Percentiles rank a stretch among this genome's conserved stretches.
These are phyloP conservation scores for Lagerstroemia speciosa DNA, from an alignment of 345 rosid species.

Conservation along the genomic window DNA sequence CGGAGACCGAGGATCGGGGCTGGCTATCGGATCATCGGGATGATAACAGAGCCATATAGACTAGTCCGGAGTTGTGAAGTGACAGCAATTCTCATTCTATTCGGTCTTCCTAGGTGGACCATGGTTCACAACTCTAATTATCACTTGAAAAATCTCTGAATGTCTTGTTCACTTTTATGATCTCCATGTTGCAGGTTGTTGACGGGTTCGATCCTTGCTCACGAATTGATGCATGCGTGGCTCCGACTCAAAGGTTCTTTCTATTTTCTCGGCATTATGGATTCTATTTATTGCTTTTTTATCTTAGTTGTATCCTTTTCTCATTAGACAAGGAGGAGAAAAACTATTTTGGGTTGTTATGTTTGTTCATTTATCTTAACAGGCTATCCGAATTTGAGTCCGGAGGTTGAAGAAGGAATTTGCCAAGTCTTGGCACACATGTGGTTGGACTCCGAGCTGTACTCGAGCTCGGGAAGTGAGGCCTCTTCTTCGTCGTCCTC, in stretches of 20 bases:
- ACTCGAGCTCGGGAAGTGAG: conserved; percentile 36
- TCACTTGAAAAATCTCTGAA: neutral
- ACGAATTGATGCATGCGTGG: conserved; percentile 99
- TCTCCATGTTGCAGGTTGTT: conserved; percentile 45
- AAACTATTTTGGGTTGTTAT: neutral
- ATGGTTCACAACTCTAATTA: neutral
- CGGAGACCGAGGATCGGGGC: conserved; percentile 73
- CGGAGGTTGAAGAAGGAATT: conserved; percentile 97
- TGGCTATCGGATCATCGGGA: conserved; percentile 49
- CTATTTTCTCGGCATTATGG: neutral
- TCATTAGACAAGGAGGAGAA: neutral
- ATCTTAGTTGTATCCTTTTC: neutral
- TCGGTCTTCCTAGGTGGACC: conserved; percentile 75
- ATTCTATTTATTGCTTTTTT: neutral
- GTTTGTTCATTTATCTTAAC: neutral
- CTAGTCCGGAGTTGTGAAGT: conserved; percentile 84
- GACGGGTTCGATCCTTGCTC: conserved; percentile 96
- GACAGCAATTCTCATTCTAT: conserved; percentile 91
- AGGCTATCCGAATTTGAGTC: conserved; percentile 82
- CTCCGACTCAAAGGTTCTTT: conserved; percentile 81
- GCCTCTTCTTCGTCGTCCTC: conserved; percentile 41
- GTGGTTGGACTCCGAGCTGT: conserved; percentile 96
- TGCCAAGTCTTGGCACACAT: conserved; percentile 93
- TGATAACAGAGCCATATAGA: conserved; percentile 76
- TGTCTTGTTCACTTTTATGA: neutral